Base-by-base conservation (phyloP, 306 rosid genomes). In the Lotus japonicus region DNA sequence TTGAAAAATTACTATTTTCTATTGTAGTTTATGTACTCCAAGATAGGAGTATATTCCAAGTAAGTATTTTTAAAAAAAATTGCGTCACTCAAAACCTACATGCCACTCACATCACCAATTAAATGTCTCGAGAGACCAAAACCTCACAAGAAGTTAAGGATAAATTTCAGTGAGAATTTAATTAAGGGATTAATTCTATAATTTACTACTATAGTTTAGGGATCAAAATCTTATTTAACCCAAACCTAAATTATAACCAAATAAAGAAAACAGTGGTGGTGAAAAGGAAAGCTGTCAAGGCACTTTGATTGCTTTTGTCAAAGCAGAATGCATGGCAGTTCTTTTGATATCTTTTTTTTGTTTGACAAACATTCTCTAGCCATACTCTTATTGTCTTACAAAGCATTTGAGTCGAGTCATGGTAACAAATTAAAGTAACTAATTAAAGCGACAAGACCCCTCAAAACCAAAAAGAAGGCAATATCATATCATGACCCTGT, bases 291-390 rank as follows among this genome's bases (percentile, higher is more conserved):
- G 85, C 82, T 72, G 82, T 72, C 57, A 72, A 72, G 81, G 66
- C 77, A 72, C 85, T 81, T 73, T 68, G 79, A 31, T 81, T 62
- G 74, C 85, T 77, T 81, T 81, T 72, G 48, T 56, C 70, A 77
- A 81, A 81, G 84, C 70, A 70, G 15, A 23, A 51, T 13, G 36
- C 36, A 62, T 57, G n/a, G 21, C 49, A 58, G 70, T 75, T 70
- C 57, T 70, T 74, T 80, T 64, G 16, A 41, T 64, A 28, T 57
- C 52, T 62, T 31, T 31, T 63, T 74, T 33, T 31, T 44, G 39
- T 62, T 68, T 79, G 77, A 64, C 73, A 69, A 68, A 74, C 80
- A 74, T 74, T 74, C 74, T 80, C 55, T 19, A 69, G 73, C 77
- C 72, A 68, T 62, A 35, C 42, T 64, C 67, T 67, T n/a, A n/a